Conservation (phyloP, 495 filamentous ascomycete genomes). For the Aspergillus affinis region DNA sequence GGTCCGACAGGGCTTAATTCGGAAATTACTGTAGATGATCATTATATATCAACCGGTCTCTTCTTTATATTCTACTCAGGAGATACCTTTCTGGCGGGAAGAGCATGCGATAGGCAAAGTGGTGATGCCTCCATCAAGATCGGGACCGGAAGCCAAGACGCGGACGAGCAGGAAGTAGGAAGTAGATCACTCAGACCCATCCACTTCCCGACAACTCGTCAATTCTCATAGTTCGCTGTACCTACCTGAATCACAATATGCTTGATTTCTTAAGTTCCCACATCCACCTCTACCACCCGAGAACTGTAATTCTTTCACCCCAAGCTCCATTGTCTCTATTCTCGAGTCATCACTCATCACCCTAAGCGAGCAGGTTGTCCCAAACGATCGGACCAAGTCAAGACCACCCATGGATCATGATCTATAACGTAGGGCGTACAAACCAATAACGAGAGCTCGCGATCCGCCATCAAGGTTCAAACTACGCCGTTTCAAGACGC, state of each 20-base stretch:
- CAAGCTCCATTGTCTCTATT: not conserved
- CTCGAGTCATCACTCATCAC: too few relatives aligned
- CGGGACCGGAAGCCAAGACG: not conserved
- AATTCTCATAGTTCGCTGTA: too few relatives aligned
- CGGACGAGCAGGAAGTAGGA: not conserved
- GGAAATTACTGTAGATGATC: not conserved
- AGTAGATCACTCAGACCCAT: not conserved
- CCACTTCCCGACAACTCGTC: too few relatives aligned
- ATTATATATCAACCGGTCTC: not conserved
- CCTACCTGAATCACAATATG: too few relatives aligned
- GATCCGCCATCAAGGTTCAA: not conserved
- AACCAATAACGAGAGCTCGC: not conserved
- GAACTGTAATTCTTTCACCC: too few relatives aligned
- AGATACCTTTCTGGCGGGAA: too few relatives aligned
- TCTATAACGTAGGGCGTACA: slow-evolving; percentile 1
- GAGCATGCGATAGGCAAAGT: not conserved
- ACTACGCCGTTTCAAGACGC: slow-evolving; percentile 2
- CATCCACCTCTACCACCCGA: not conserved
- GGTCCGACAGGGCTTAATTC: not conserved
- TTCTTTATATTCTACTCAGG: not conserved
- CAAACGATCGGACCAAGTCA: not conserved
- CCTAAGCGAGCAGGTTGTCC: too few relatives aligned
- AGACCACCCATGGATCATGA: slow-evolving; percentile 4
- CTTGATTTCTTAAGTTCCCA: not conserved
- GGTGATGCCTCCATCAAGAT: not conserved